These are phyloP conservation scores for Hyaloscypha finlandica DNA, from an alignment of 495 filamentous ascomycete species.

Conservation along the genomic window DNA sequence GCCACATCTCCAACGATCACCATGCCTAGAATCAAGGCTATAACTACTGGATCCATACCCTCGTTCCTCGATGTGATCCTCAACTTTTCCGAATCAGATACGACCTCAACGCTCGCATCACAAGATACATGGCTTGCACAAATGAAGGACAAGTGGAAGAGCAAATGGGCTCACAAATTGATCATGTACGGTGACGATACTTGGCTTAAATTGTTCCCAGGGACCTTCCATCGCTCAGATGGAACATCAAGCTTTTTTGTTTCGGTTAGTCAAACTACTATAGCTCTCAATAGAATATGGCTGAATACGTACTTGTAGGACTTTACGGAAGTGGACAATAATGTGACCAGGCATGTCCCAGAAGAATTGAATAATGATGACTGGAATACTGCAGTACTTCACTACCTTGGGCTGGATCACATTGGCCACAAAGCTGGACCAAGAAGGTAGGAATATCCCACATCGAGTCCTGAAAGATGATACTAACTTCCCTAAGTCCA, in stretches of 20 bases:
- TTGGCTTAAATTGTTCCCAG: conserved; percentile 95
- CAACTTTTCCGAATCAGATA: conserved; percentile 94
- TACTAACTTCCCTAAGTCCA: conserved; percentile 39
- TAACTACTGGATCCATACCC: conserved; percentile 94
- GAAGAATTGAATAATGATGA: conserved; percentile 73
- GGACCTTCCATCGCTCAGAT: conserved; percentile 79
- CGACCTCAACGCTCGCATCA: conserved; percentile 74
- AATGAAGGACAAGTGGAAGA: conserved; percentile 72
- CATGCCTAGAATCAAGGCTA: conserved; percentile 96
- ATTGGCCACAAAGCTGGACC: conserved; percentile 97
- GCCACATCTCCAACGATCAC: conserved; percentile 97
- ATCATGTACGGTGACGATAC: conserved; percentile 98
- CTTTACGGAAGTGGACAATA: conserved; percentile 96
- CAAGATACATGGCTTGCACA: conserved; percentile 98
- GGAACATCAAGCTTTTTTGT: conserved; percentile 98
- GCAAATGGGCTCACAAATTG: conserved; percentile 65
- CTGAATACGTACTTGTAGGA: conserved; percentile 61
- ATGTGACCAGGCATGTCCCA: conserved; percentile 89
- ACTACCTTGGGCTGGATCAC: conserved; percentile 95
- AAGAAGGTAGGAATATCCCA: conserved; percentile 56
- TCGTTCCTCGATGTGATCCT: conserved; percentile 97
- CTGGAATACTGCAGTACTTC: conserved; percentile 92
- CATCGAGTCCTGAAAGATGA: conserved; percentile 1
- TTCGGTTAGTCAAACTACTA: conserved; percentile 64
- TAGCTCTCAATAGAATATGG: conserved; percentile 27